Base-by-base conservation (phyloP, 1,284 basidiomycete genomes). In the Tilletia indica region DNA sequence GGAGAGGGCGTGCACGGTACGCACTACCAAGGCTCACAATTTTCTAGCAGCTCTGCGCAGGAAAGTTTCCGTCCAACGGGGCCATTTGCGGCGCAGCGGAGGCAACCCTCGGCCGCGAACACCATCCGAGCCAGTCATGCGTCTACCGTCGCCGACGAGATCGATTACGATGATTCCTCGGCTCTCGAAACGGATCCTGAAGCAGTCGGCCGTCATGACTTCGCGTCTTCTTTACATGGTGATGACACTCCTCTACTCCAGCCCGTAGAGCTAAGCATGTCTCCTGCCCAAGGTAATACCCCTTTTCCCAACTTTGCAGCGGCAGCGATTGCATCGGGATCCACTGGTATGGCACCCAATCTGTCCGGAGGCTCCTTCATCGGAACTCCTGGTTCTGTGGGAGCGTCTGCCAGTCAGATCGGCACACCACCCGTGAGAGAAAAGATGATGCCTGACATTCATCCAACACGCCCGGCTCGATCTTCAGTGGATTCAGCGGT, bases 281-380 rank as follows among this genome's bases (percentile, higher is more conserved):
- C 80, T 34, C 76, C 78, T 38, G 77, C 80, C 9, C 77, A 80
- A 63, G 79, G 76, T 12, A 21, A 73, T 1, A 78, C 77, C 2
- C 78, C 79, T 54, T 81, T 81, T 61, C 69, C 75, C 3, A 73
- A 80, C 68, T 78, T 79, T 69, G 56, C 71, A 6, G 73, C 72
- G 0, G 63, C 69, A 56, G 67, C 71, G 25, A 31, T 31, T 31
- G 25, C 25, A 31, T 31, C 25, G 25, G 25, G 25, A 31, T 31
- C 25, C 25, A 31, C 25, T 31, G 25, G 25, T 31, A 31, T 31
- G 25, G 25, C 25, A 31, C 25, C 25, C 25, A 31, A 31, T 31
- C 25, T 31, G 64, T 54, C 51, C 6, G 21, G 16, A 25, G 51
- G 51, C 11, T 54, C 51, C 61, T 64, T 16, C 16, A 34, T 42